A percentile compares a stretch with the other conserved stretches of the same genome.
These are phyloP conservation scores for Debaryomycetaceae sp. DNA, from an alignment of 1,139 yeast species.

Conservation along the genomic window DNA sequence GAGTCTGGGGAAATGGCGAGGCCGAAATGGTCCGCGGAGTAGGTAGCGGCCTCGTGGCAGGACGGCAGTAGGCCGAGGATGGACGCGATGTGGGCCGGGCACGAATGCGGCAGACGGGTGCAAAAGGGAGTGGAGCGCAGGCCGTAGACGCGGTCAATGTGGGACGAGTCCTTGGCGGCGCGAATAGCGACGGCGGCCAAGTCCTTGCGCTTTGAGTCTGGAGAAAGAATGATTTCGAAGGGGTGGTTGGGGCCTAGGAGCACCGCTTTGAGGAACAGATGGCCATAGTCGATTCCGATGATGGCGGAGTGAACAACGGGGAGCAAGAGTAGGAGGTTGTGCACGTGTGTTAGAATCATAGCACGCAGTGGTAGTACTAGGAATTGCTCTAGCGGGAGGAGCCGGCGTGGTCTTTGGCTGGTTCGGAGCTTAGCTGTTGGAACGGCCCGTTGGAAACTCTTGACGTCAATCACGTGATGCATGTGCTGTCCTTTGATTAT, in stretches of 20 bases:
- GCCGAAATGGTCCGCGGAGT: constrained; percentile 50
- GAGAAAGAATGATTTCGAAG: constrained; percentile 77
- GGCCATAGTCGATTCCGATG: constrained; percentile 84
- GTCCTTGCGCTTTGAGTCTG: constrained; percentile 88
- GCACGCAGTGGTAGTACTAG: no score
- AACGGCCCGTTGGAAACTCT: no score
- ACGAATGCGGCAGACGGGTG: constrained; percentile 63
- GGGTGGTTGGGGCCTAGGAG: constrained; percentile 86
- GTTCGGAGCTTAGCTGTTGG: no score
- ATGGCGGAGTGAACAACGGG: constrained; percentile 40
- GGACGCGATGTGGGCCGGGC: constrained; percentile 58
- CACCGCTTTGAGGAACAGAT: constrained; percentile 78
- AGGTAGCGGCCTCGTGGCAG: constrained; percentile 30
- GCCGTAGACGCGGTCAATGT: constrained; percentile 68
- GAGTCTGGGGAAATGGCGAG: constrained; percentile 33
- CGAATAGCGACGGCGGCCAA: constrained; percentile 66
- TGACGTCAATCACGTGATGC: no score
- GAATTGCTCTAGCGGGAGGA: no score
- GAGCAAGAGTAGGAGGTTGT: no score
- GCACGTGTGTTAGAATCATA: no score
- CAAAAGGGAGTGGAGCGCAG: constrained; percentile 61
- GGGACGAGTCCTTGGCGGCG: constrained; percentile 13
- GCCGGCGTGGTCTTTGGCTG: neutral
- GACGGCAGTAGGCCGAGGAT: constrained; percentile 57
- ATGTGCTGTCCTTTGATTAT: no score